A percentile compares a stretch with the other conserved stretches of the same genome.
These are phyloP conservation scores for Starmerella tilneyi DNA, from an alignment of 805 yeast genomes.

Conservation along the genomic window DNA sequence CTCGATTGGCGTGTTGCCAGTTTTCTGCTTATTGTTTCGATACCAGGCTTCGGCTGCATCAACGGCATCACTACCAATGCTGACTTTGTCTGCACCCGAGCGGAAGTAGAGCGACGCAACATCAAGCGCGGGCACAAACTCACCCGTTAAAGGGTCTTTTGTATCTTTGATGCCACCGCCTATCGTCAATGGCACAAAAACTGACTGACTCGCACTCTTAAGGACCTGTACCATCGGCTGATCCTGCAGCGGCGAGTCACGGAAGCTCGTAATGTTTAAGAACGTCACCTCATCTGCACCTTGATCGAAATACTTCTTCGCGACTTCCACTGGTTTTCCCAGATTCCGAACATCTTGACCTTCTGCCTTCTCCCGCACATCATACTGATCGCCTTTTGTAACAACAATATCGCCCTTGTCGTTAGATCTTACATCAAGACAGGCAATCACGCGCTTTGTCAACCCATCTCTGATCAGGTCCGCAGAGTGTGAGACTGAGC, in stretches of 20 bases:
- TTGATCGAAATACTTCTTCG: slow-evolving; percentile 77
- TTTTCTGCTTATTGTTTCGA: slow-evolving; percentile 43
- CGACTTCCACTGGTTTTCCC: slow-evolving; percentile 94
- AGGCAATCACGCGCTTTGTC: slow-evolving; percentile 86
- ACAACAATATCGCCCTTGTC: slow-evolving; percentile 93
- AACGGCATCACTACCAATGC: slow-evolving; percentile 97
- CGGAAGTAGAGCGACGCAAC: slow-evolving; percentile 87
- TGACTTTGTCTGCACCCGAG: slow-evolving; percentile 96
- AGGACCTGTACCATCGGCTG: slow-evolving; percentile 93
- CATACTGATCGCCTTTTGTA: slow-evolving; percentile 97
- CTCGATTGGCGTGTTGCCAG: slow-evolving; percentile 83
- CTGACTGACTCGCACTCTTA: slow-evolving; percentile 69
- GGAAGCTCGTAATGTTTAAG: slow-evolving; percentile 86
- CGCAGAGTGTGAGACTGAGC: background rate
- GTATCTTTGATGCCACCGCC: slow-evolving; percentile 97
- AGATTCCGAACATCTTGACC: slow-evolving; percentile 61
- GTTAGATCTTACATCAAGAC: slow-evolving; percentile 92
- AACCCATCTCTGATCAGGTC: slow-evolving; percentile 36
- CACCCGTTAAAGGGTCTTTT: slow-evolving; percentile 68
- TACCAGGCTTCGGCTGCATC: slow-evolving; percentile 76
- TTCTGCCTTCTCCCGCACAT: slow-evolving; percentile 69
- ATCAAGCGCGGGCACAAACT: slow-evolving; percentile 67
- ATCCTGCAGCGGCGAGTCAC: slow-evolving; percentile 86
- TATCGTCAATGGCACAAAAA: slow-evolving; percentile 93
- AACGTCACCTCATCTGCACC: slow-evolving; percentile 98